Evolutionary conservation across 768 basidiomycete species (phyloP).

Genomic region (Cubamyces sp.): DNA sequence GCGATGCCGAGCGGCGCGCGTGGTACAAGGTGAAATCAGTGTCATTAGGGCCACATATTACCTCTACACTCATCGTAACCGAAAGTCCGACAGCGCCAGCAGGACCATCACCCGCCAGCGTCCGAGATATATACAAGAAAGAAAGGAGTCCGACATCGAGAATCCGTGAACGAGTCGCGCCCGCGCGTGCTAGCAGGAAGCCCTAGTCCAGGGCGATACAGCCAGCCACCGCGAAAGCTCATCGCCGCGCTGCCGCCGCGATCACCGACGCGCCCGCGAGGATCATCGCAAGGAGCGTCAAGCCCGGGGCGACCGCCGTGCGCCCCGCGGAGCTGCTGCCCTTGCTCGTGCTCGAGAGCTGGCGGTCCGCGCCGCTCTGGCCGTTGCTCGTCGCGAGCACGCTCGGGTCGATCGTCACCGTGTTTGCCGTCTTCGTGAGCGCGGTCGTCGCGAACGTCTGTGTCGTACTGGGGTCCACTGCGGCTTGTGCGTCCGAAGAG

Average conservation of each 20-base stretch:
- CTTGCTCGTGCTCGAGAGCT: slow-evolving; percentile 33
- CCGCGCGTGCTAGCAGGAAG: background rate
- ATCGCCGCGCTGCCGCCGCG: slow-evolving; percentile 12
- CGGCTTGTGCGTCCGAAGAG: slow-evolving; percentile 43
- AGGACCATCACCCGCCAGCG: background rate
- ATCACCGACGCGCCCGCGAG: slow-evolving; percentile 19
- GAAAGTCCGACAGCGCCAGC: slow-evolving; percentile 8
- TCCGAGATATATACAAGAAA: slow-evolving; percentile 8
- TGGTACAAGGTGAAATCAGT: slow-evolving; percentile 3
- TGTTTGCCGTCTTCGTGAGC: slow-evolving; percentile 54
- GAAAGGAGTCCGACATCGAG: background rate
- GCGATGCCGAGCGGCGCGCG: background rate
- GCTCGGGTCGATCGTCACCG: slow-evolving; percentile 56
- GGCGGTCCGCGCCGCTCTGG: slow-evolving; percentile 47
- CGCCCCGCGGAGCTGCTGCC: slow-evolving; percentile 29
- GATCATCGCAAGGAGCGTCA: slow-evolving; percentile 19
- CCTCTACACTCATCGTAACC: slow-evolving; percentile 13
- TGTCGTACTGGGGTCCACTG: slow-evolving; percentile 38
- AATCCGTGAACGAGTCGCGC: background rate
- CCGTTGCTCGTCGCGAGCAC: slow-evolving; percentile 70
- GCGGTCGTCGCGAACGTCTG: slow-evolving; percentile 65
- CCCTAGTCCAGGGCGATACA: background rate
- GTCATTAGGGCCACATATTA: slow-evolving; percentile 5
- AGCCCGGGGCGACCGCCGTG: slow-evolving; percentile 27
- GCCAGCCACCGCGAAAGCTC: background rate